phyloP scores from a whole-genome alignment of 306 rosid genomes.

The Alnus rubra region DNA sequence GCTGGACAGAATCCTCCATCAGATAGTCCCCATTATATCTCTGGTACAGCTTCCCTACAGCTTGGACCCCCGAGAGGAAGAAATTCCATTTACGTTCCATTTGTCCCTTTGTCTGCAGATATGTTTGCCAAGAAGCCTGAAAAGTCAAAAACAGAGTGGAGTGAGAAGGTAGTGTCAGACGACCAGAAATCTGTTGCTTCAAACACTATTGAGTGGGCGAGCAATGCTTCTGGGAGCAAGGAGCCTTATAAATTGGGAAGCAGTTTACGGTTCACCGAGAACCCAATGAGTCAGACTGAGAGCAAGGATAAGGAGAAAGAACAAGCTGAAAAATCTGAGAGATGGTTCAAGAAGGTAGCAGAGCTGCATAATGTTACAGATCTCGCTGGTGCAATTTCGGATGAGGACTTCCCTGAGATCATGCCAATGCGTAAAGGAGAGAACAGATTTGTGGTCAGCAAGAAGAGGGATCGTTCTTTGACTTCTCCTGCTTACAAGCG shows the following conservation, averaged over 20 bases:
- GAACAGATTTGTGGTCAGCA: slow-evolving; percentile 81
- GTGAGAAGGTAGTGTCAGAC: slow-evolving; percentile 12
- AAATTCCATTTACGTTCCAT: slow-evolving; percentile 47
- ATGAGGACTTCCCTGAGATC: slow-evolving; percentile 88
- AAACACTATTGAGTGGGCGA: slow-evolving; percentile 14
- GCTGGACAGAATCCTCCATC: slow-evolving; percentile 30
- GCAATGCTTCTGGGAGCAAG: slow-evolving; percentile 18
- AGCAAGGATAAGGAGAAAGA: slow-evolving; percentile 46
- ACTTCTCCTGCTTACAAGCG: slow-evolving; percentile 85
- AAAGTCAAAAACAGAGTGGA: slow-evolving; percentile 38
- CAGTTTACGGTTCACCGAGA: slow-evolving; percentile 26
- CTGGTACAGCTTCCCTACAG: slow-evolving; percentile 33
- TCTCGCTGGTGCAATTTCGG: slow-evolving; percentile 57
- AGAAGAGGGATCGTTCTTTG: slow-evolving; percentile 87
- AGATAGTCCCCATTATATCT: slow-evolving; percentile 22
- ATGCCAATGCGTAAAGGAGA: slow-evolving; percentile 98
- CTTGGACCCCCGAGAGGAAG: slow-evolving; percentile 31
- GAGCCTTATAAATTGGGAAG: slow-evolving; percentile 30
- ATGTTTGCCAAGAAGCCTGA: slow-evolving; percentile 51
- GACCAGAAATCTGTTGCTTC: slow-evolving; percentile 20
- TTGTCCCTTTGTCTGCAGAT: slow-evolving; percentile 60
- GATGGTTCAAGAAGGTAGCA: slow-evolving; percentile 81
- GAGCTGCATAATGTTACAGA: slow-evolving; percentile 79
- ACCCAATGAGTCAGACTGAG: slow-evolving; percentile 32
- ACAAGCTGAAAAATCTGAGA: slow-evolving; percentile 81